Base-by-base conservation (phyloP, 148 eudicot genomes). In the Chenopodium suecicum region DNA sequence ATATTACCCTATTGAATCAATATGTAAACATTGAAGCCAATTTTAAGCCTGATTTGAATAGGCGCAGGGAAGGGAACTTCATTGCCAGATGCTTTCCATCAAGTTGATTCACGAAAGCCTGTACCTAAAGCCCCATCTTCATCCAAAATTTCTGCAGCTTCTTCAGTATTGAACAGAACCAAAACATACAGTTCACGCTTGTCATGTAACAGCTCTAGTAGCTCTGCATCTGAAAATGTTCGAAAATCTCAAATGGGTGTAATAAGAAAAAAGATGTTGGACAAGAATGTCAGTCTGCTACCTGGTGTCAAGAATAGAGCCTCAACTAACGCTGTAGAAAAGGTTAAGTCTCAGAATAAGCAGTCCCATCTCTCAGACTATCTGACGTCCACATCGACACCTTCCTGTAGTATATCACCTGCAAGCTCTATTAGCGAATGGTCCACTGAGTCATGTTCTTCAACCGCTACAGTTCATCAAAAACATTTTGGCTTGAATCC, bases 381-480 rank as follows among this genome's bases (percentile, higher is more conserved):
- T 83, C 74, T 84, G 77, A 84, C 70, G 79, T 87, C 91, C 13
- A 68, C 81, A 8, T 80, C 93, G 47, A 87, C 89, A 44, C 83
- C 80, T n/a, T 83, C 92, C 83, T 71, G 93, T 81, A 90, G 86
- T 67, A 79, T 86, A 84, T 94, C 99, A 31, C 95, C 97, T 89
- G 90, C 95, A 77, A 94, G 98, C 85, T 96, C 99, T 78, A 86
- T 92, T 65, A 92, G 99, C 83, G 99, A 92, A 78, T 91, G 97
- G 95, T 94, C 97, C 66, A 84, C 89, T 25, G 95, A 85, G 80
- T 94, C 99, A 84, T 90, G 88, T 44, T 85, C 94, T 79, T 93
- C 97, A 79, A 83, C 88, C 74, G 82, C 93, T 64, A 89, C 90
- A 56, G 81, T 84, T 68, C 89, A 86, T 80, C 91, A 85, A 80